These are phyloP conservation scores for Scheffersomyces amazonensis DNA, from an alignment of 805 yeast genomes.

Conservation along the genomic window DNA sequence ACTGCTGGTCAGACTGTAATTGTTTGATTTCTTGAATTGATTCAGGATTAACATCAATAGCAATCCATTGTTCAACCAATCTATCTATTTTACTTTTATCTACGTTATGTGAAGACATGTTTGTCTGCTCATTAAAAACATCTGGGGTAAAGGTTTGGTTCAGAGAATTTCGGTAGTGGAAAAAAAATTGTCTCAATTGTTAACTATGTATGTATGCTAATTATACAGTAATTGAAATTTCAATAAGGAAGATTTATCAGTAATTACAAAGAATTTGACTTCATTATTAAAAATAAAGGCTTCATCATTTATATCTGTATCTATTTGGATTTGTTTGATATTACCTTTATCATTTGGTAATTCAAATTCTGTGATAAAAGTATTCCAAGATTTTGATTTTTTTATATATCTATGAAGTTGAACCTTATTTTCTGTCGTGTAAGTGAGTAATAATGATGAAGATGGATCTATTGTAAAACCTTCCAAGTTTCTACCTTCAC, in stretches of 20 bases:
- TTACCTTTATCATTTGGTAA: neutral
- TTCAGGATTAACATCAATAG: constrained; percentile 33
- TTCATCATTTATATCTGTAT: constrained; percentile 10
- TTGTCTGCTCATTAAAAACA: neutral
- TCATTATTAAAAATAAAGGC: constrained; percentile 7
- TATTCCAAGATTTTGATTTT: constrained; percentile 37
- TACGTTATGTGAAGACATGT: no score
- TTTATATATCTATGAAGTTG: constrained; percentile 35
- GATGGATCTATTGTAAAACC: constrained; percentile 36
- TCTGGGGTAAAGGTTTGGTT: neutral
- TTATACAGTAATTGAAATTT: constrained; percentile 9
- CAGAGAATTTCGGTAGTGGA: no score
- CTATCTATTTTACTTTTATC: constrained; percentile 13
- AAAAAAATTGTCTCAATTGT: no score
- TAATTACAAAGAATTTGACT: constrained; percentile 9
- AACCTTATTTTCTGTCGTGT: constrained; percentile 14
- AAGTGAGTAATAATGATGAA: constrained; percentile 26
- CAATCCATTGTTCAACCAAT: constrained; percentile 34
- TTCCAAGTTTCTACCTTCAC: constrained; percentile 11
- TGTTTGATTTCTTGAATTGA: constrained; percentile 56
- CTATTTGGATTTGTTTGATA: constrained; percentile 1
- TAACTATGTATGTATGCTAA: no score
- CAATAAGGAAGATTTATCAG: constrained; percentile 10
- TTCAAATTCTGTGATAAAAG: neutral
- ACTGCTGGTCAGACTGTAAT: constrained; percentile 37